Conservation (phyloP, 1,284 basidiomycete genomes). For the Fomitopsis betulina region DNA sequence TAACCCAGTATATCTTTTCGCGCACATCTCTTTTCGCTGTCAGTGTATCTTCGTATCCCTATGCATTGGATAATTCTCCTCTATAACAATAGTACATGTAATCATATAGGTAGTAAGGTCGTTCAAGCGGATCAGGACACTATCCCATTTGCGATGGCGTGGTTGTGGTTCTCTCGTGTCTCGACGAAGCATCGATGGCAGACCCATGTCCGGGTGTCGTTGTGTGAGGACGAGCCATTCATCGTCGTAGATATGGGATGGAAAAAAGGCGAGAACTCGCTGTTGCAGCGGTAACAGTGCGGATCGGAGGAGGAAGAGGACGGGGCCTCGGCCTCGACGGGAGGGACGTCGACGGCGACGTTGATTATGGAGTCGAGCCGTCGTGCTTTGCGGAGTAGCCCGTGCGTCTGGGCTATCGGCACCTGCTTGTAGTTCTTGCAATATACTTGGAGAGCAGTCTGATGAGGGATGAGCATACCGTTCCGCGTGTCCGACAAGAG, state of each 20-base stretch:
- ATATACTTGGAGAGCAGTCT: slow-evolving; percentile 88
- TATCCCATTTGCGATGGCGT: slow-evolving; percentile 18
- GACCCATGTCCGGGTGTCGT: slow-evolving; percentile 31
- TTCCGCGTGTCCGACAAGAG: background rate
- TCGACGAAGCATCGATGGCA: slow-evolving; percentile 58
- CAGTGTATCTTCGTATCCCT: slow-evolving; percentile 27
- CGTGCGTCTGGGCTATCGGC: slow-evolving; percentile 65
- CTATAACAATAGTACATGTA: slow-evolving; percentile 33
- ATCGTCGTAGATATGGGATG: slow-evolving; percentile 21
- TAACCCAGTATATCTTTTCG: slow-evolving; percentile 19
- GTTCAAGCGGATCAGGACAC: slow-evolving; percentile 13
- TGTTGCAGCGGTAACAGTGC: slow-evolving; percentile 32
- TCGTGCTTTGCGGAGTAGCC: slow-evolving; percentile 80
- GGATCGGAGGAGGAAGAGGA: slow-evolving; percentile 18
- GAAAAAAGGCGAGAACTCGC: slow-evolving; percentile 38
- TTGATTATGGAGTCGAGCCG: slow-evolving; percentile 68
- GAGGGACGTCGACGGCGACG: slow-evolving; percentile 11
- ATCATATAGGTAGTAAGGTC: slow-evolving; percentile 22
- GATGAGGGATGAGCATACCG: background rate
- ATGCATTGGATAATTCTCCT: slow-evolving; percentile 23
- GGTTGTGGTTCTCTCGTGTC: slow-evolving; percentile 15
- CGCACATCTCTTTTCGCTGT: slow-evolving; percentile 28
- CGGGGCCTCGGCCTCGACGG: slow-evolving; percentile 10
- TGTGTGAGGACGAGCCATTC: slow-evolving; percentile 10
- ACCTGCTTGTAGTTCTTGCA: slow-evolving; percentile 82